phyloP scores from a whole-genome alignment of 805 yeast species.

The Sporopachydermia quercuum region DNA sequence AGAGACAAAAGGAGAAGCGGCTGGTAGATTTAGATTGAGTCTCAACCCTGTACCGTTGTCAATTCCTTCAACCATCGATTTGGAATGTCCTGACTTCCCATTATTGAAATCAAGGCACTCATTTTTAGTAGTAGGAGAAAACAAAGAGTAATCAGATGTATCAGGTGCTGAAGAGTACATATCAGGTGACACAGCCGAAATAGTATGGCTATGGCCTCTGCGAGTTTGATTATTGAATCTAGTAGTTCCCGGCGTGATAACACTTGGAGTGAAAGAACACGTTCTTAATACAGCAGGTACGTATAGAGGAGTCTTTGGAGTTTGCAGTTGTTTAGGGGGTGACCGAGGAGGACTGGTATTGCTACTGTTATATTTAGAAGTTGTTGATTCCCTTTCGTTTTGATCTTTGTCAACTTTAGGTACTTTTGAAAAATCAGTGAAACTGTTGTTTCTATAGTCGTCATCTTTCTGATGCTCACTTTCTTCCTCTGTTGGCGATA shows the following conservation, averaged over 20 bases:
- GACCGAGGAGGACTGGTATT: constrained; percentile 2
- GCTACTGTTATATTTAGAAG: not conserved
- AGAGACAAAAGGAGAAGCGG: not conserved
- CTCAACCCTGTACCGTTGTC: not conserved
- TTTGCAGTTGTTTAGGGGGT: constrained; percentile 7
- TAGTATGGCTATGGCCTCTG: too few species aligned
- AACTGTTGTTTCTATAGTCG: too few species aligned
- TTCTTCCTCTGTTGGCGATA: not conserved
- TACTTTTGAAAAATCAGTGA: too few species aligned
- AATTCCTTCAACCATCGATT: too few species aligned
- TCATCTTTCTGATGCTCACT: too few species aligned
- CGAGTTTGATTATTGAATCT: too few species aligned
- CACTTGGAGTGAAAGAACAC: constrained; percentile 4
- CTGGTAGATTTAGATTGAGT: not conserved
- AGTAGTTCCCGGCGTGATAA: not conserved
- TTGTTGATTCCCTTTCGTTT: not conserved
- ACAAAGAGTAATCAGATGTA: too few species aligned
- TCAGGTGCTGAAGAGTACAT: not conserved
- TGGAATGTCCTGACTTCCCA: too few species aligned
- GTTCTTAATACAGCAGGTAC: constrained; percentile 9
- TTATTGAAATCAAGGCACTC: too few species aligned
- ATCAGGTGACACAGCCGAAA: too few species aligned
- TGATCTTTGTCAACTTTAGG: not conserved
- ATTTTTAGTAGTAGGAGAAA: too few species aligned
- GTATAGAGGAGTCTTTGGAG: constrained; percentile 8